Base-by-base conservation (phyloP, 306 rosid species). In the Lotus japonicus region DNA sequence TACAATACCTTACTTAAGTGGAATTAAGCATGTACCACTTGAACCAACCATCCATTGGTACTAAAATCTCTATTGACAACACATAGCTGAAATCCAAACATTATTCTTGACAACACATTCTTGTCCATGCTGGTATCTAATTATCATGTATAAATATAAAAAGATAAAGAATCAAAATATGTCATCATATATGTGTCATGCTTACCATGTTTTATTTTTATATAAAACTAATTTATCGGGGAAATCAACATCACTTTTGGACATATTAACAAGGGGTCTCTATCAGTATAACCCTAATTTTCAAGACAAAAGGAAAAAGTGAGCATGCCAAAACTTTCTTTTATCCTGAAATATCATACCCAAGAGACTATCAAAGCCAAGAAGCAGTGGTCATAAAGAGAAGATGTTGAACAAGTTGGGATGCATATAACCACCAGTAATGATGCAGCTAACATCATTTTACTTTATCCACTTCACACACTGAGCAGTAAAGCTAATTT, bases 111-210 rank as follows among this genome's bases (percentile, higher is more conserved):
- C n/a, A n/a, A n/a, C n/a, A n/a, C n/a, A n/a, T n/a, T n/a, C n/a
- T n/a, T n/a, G n/a, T n/a, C n/a, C n/a, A n/a, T n/a, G n/a, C n/a
- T n/a, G n/a, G n/a, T n/a, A n/a, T n/a, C n/a, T n/a, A n/a, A n/a
- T n/a, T n/a, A n/a, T n/a, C n/a, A n/a, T n/a, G n/a, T n/a, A n/a
- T n/a, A n/a, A n/a, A n/a, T n/a, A n/a, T n/a, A n/a, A n/a, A n/a
- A n/a, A n/a, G n/a, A n/a, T 26, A 28, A 49, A 41, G 48, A 48
- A 4, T 50, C 46, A n/a, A n/a, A 48, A 50, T 64, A 66, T 66
- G 81, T 81, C 90, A 88, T 63, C n/a, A n/a, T n/a, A 42, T 4
- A 60, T 71, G 67, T 64, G 76, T 87, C 87, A 84, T 64, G 88
- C 77, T 74, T 65, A 49, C 78, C 55, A 55, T 64, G 6, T 67